Percentiles rank a stretch among this genome's conserved stretches.
These are phyloP conservation scores for Berkeleyomyces basicola DNA, from an alignment of 2,329 filamentous ascomycete genomes.

Conservation along the genomic window DNA sequence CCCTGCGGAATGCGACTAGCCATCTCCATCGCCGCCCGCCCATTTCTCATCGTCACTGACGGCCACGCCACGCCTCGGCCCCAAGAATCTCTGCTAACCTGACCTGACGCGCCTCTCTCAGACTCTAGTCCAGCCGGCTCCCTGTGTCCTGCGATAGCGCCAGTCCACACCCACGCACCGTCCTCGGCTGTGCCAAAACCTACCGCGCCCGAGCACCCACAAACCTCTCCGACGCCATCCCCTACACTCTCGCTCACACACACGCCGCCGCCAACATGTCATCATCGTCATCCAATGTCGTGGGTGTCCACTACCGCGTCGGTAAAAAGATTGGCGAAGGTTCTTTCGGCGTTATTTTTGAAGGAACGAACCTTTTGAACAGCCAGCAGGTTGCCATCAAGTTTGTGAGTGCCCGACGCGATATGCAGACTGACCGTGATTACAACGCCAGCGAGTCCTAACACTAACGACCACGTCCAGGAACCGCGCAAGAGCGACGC, in stretches of 20 bases:
- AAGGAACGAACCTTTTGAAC: slow-evolving; percentile 95
- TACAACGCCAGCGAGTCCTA: background rate
- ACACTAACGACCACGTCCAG: slow-evolving; percentile 29
- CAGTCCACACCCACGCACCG: background rate
- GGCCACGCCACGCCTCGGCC: background rate
- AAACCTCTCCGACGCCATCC: too few relatives aligned
- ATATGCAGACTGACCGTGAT: too few relatives aligned
- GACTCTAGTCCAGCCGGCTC: background rate
- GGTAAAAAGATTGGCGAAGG: slow-evolving; percentile 99
- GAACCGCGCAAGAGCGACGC: slow-evolving; percentile 98
- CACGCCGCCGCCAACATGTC: slow-evolving; percentile 42
- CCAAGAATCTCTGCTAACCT: background rate
- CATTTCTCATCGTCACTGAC: background rate
- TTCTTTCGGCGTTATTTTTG: slow-evolving; percentile 96
- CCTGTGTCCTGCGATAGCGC: background rate
- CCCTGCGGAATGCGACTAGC: slow-evolving; percentile 1
- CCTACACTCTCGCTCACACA: background rate
- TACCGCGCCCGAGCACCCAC: too few relatives aligned
- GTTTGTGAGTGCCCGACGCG: slow-evolving; percentile 48
- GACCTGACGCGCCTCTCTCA: background rate
- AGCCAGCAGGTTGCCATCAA: slow-evolving; percentile 99
- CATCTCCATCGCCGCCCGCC: background rate
- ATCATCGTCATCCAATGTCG: slow-evolving; percentile 85
- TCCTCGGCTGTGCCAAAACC: too few relatives aligned
- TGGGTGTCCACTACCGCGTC: slow-evolving; percentile 95